A percentile compares a stretch with the other conserved stretches of the same genome.
Evolutionary conservation across 352 stramenopile species (phyloP).

Genomic region (Pythium dissotocum): DNA sequence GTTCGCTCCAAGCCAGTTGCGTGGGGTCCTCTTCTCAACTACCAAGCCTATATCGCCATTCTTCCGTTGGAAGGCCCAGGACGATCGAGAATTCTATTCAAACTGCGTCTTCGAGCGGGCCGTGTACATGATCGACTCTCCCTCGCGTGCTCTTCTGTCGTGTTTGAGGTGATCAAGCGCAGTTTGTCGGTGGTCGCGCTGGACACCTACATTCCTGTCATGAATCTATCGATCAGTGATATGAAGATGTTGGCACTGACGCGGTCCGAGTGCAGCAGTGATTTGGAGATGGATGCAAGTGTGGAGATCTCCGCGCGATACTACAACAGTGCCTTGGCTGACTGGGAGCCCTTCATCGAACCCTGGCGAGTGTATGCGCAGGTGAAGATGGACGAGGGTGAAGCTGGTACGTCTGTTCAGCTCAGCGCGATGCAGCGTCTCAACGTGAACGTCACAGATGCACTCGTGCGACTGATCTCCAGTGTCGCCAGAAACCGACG

Average conservation of each 20-base stretch:
- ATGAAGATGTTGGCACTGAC: slow-evolving; percentile 79
- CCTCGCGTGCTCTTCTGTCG: slow-evolving; percentile 69
- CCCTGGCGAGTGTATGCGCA: slow-evolving; percentile 80
- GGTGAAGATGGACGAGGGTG: slow-evolving; percentile 51
- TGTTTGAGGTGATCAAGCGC: slow-evolving; percentile 90
- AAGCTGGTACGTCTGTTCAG: slow-evolving; percentile 64
- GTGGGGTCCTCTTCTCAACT: slow-evolving; percentile 69
- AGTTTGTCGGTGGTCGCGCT: slow-evolving; percentile 86
- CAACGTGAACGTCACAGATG: slow-evolving; percentile 88
- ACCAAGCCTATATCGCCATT: slow-evolving; percentile 71
- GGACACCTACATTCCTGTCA: slow-evolving; percentile 90
- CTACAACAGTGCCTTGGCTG: slow-evolving; percentile 86
- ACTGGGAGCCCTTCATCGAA: slow-evolving; percentile 89
- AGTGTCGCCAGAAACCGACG: slow-evolving; percentile 77
- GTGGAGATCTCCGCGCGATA: slow-evolving; percentile 83
- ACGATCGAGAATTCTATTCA: slow-evolving; percentile 56
- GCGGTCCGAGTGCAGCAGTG: slow-evolving; percentile 62
- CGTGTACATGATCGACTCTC: slow-evolving; percentile 73
- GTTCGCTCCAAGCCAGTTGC: slow-evolving; percentile 45
- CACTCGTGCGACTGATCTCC: slow-evolving; percentile 74
- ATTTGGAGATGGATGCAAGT: slow-evolving; percentile 73
- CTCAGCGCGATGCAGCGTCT: slow-evolving; percentile 83
- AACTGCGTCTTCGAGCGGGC: slow-evolving; percentile 63
- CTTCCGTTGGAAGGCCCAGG: slow-evolving; percentile 42
- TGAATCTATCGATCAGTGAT: slow-evolving; percentile 86